phyloP scores from a whole-genome alignment of 805 yeast species.

The Starmerella davenportii region DNA sequence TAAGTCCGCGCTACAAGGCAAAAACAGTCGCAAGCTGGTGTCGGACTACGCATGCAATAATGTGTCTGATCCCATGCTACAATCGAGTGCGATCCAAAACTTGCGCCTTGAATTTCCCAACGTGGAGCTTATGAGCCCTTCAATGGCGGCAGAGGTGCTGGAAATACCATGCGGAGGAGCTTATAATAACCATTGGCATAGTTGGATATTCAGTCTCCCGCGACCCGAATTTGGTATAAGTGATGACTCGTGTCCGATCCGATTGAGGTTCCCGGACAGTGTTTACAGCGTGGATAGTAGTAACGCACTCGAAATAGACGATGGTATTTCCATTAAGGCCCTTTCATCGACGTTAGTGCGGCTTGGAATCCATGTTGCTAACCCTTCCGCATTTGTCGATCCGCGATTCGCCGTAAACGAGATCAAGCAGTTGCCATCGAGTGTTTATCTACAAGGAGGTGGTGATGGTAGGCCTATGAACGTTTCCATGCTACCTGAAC shows the following conservation, averaged over 20 bases:
- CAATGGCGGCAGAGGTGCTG: conserved; percentile 9
- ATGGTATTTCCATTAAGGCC: conserved; percentile 46
- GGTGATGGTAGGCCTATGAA: background rate
- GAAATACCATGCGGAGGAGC: conserved; percentile 2
- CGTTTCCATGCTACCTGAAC: conserved; percentile 6
- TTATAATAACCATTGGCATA: conserved; percentile 1
- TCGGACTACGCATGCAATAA: conserved; percentile 14
- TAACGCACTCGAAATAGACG: conserved; percentile 80
- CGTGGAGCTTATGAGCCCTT: conserved; percentile 2
- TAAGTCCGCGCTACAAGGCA: background rate
- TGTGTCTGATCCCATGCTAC: conserved; percentile 6
- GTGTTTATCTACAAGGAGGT: conserved; percentile 3
- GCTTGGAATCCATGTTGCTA: conserved; percentile 64
- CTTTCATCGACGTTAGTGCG: conserved; percentile 10
- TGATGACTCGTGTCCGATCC: background rate
- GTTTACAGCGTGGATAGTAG: conserved; percentile 70
- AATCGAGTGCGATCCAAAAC: conserved; percentile 11
- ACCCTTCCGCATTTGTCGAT: conserved; percentile 53
- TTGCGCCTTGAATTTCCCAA: conserved; percentile 5
- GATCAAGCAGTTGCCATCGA: conserved; percentile 2
- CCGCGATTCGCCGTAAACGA: conserved; percentile 24
- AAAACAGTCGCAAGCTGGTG: conserved; percentile 1
- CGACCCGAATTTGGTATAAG: background rate
- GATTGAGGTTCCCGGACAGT: conserved; percentile 6
- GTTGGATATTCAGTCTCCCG: conserved; percentile 3